Evolutionary conservation across 2,329 filamentous ascomycete species (phyloP).

Genomic region (Periconia sp.): DNA sequence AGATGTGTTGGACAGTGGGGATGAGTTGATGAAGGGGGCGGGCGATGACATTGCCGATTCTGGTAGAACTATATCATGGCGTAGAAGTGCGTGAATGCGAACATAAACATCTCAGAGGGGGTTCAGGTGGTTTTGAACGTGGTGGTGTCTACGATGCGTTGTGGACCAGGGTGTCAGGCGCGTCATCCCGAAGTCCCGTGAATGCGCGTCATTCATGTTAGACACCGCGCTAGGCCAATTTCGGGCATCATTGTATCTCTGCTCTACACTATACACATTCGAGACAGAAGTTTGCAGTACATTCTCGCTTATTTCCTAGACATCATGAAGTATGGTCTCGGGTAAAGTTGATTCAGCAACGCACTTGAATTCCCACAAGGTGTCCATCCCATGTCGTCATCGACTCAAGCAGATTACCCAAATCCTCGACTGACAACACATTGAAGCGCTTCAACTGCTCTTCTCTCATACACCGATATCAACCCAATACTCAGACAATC

Average conservation of each 20-base stretch:
- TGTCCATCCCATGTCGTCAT: slow-evolving; percentile 17
- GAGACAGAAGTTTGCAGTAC: too few species aligned
- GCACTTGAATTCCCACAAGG: too few species aligned
- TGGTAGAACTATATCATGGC: slow-evolving; percentile 18
- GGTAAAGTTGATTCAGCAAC: too few species aligned
- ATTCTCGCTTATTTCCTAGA: too few species aligned
- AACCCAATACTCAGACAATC: neutral
- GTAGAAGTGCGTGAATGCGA: too few species aligned
- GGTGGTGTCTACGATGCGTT: slow-evolving; percentile 3
- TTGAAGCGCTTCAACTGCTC: too few species aligned
- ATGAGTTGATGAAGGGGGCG: slow-evolving; percentile 54
- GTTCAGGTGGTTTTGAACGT: neutral
- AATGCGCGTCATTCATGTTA: slow-evolving; percentile 39
- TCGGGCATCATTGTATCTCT: neutral
- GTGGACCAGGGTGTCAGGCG: slow-evolving; percentile 18
- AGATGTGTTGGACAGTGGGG: slow-evolving; percentile 49
- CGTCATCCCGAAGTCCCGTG: slow-evolving; percentile 42
- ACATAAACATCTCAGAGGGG: neutral
- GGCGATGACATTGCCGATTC: slow-evolving; percentile 53
- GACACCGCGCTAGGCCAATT: slow-evolving; percentile 25
- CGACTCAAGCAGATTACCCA: slow-evolving; percentile 4
- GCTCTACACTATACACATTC: neutral
- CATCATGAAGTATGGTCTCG: too few species aligned
- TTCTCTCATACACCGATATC: neutral
- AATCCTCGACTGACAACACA: too few species aligned